Percentiles rank a stretch among this genome's conserved stretches.
Evolutionary conservation across 1,284 basidiomycete species (phyloP).

Genomic region (Puccinia novopanici): DNA sequence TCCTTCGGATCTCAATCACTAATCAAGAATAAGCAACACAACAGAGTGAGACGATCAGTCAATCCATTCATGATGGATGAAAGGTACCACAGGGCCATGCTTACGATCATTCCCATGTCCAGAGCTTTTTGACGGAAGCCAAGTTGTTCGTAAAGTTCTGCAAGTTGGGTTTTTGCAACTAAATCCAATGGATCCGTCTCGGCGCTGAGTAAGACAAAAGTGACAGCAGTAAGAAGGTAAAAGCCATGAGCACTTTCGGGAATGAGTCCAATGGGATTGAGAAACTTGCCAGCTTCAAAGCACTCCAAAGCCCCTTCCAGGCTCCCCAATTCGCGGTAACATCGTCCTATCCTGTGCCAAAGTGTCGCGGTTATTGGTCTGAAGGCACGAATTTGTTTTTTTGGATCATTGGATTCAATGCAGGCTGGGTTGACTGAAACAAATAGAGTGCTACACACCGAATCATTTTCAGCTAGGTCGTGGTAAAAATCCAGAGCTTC

Average conservation of each 20-base stretch:
- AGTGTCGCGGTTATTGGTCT: conserved; percentile 46
- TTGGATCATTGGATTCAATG: background rate
- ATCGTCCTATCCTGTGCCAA: conserved; percentile 44
- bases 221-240: no score
- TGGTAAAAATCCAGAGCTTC: conserved; percentile 48
- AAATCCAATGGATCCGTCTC: no score
- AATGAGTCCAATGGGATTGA: no score
- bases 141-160: conserved; percentile 76
- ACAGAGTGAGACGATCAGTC: conserved; percentile 26
- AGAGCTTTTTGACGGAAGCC: conserved; percentile 79
- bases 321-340: conserved; percentile 68
- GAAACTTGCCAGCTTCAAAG: no score
- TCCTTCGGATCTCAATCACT: conserved; percentile 39
- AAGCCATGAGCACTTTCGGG: no score
- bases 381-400: background rate
- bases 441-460: conserved; percentile 4
- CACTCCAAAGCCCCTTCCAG: no score
- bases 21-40: background rate
- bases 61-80: conserved; percentile 46
- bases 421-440: background rate
- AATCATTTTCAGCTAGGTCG: conserved; percentile 45
- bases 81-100: conserved; percentile 18
- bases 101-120: conserved; percentile 77
- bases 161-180: no score
- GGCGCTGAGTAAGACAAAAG: no score